These are phyloP conservation scores for Fusarium caatingaense DNA, from an alignment of 2,329 filamentous ascomycete genomes.

Conservation along the genomic window DNA sequence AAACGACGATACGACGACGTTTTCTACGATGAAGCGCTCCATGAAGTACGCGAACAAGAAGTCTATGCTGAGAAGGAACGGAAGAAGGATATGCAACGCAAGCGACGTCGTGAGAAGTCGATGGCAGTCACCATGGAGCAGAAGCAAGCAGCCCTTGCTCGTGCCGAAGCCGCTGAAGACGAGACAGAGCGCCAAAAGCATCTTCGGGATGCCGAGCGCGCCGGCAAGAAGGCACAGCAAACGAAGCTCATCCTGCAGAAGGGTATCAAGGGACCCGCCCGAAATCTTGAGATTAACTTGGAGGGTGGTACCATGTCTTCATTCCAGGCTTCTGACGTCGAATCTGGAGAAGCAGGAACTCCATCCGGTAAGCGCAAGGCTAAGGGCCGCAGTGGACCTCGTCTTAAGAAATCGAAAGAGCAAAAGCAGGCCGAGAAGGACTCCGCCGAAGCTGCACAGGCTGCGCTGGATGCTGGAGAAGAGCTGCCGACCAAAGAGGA, in stretches of 20 bases:
- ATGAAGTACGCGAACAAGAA: constrained; percentile 90
- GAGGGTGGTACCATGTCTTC: constrained; percentile 88
- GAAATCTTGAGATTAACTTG: constrained; percentile 79
- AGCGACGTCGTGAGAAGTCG: constrained; percentile 93
- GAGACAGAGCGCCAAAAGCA: constrained; percentile 84
- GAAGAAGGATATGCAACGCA: constrained; percentile 99
- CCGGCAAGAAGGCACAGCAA: constrained; percentile 91
- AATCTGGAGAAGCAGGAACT: constrained; percentile 58
- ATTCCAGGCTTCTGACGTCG: constrained; percentile 76
- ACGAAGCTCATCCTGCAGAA: constrained; percentile 89
- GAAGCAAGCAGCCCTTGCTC: constrained; percentile 84
- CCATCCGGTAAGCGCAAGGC: constrained; percentile 50
- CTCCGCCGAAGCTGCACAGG: constrained; percentile 87
- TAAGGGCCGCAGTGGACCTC: constrained; percentile 68
- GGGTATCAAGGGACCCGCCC: constrained; percentile 81
- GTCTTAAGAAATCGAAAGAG: constrained; percentile 91
- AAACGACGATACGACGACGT: constrained; percentile 80
- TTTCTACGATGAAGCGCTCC: constrained; percentile 83
- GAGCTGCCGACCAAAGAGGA: constrained; percentile 71
- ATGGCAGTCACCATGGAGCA: constrained; percentile 93
- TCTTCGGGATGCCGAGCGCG: constrained; percentile 86
- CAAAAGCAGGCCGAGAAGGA: constrained; percentile 85
- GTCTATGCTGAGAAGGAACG: constrained; percentile 96
- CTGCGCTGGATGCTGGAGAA: constrained; percentile 81
- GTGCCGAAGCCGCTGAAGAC: constrained; percentile 81